Conservation (phyloP, 306 rosid genomes). For the peach (Prunus persica) region Prunus_persica_NCBIv2 NC_034011.1:24735001-24735500, state of each 20-base stretch:
- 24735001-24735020: slow-evolving; percentile 9
- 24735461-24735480: slow-evolving; percentile 29
- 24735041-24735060: slow-evolving; percentile 15
- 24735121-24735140: slow-evolving; percentile 11
- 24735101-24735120: slow-evolving; percentile 23
- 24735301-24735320: neutral
- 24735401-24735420: slow-evolving; percentile 27
- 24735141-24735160: slow-evolving; percentile 22
- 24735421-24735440: neutral
- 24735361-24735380: slow-evolving; percentile 26
- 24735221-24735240: slow-evolving; percentile 30
- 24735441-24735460: slow-evolving; percentile 4
- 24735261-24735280: neutral
- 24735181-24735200: slow-evolving; percentile 42
- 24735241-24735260: slow-evolving; percentile 18
- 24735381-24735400: slow-evolving; percentile 18
- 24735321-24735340: slow-evolving; percentile 23
- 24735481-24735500: neutral
- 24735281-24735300: neutral
- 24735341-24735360: slow-evolving; percentile 47
- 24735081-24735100: slow-evolving; percentile 16
- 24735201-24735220: slow-evolving; percentile 27
- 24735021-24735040: neutral
- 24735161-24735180: slow-evolving; percentile 26
- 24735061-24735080: slow-evolving; percentile 19